Evolutionary conservation across 2,329 filamentous ascomycete genomes (phyloP).

Genomic region (Apiospora malaysiana): DNA sequence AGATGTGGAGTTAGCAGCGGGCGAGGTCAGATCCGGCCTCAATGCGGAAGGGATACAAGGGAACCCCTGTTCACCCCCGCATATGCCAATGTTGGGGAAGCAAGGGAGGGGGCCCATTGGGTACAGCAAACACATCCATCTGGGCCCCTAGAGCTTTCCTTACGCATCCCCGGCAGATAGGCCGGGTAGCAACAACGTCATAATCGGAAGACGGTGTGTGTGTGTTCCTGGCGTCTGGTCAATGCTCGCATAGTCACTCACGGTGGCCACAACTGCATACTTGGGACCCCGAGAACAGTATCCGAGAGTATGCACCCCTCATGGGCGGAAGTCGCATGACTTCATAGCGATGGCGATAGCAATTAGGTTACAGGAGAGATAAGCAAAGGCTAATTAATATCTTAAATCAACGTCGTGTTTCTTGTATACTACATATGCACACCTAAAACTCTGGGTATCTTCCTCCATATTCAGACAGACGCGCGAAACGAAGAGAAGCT

Average conservation of each 20-base stretch:
- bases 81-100: not conserved
- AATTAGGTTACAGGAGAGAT: not conserved
- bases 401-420: not conserved
- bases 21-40: not conserved
- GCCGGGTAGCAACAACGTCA: not conserved
- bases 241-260: not conserved
- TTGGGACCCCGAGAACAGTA: not conserved
- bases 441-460: not conserved
- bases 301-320: not conserved
- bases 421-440: not conserved
- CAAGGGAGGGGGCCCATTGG: not conserved
- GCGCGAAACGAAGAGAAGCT: not conserved
- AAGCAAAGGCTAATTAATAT: not conserved
- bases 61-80: not conserved
- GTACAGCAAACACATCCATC: not conserved
- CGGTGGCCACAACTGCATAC: not conserved
- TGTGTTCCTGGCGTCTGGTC: no score
- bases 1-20: not conserved
- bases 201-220: not conserved
- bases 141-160: no score
- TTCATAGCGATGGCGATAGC: not conserved
- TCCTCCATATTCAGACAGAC: not conserved
- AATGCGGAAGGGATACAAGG: not conserved
- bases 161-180: not conserved
- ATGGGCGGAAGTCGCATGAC: not conserved